These are phyloP conservation scores for Arxiozyma telluris DNA, from an alignment of 1,139 yeast species.

Conservation along the genomic window DNA sequence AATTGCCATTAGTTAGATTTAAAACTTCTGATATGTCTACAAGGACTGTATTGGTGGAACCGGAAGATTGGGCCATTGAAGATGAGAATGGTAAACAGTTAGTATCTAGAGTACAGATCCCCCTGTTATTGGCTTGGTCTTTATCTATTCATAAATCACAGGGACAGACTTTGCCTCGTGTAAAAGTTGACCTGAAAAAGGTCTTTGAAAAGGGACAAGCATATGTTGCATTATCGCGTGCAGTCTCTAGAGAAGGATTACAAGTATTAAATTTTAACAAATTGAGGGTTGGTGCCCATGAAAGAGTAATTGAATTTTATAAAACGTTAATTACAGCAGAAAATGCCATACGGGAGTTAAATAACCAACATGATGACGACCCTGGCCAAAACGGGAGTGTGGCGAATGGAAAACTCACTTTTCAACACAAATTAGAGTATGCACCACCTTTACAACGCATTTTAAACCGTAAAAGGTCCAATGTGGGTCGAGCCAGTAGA, in stretches of 20 bases:
- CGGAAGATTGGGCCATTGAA: conserved; percentile 67
- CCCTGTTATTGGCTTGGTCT: conserved; percentile 90
- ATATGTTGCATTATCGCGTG: conserved; percentile 85
- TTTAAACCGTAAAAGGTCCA: background rate
- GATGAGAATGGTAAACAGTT: conserved; percentile 46
- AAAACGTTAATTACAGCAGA: conserved; percentile 32
- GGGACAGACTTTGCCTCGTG: conserved; percentile 84
- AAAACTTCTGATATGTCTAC: conserved; percentile 59
- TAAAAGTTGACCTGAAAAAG: conserved; percentile 65
- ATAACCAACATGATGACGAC: background rate
- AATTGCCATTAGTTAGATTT: conserved; percentile 71
- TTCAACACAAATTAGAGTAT: background rate
- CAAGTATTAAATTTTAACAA: conserved; percentile 66
- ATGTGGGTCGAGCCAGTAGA: background rate
- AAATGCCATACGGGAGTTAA: conserved; percentile 22
- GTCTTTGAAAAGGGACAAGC: conserved; percentile 94
- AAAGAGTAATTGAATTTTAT: conserved; percentile 56
- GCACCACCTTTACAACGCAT: background rate
- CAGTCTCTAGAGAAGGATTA: conserved; percentile 67
- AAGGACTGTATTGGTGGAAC: conserved; percentile 60
- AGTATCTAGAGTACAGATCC: conserved; percentile 60
- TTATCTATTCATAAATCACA: conserved; percentile 92
- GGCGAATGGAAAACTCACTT: background rate
- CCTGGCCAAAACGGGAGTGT: background rate
- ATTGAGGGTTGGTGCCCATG: conserved; percentile 50